phyloP scores from a whole-genome alignment of 495 filamentous ascomycete genomes.

The Penicillium cataractarum region DNA sequence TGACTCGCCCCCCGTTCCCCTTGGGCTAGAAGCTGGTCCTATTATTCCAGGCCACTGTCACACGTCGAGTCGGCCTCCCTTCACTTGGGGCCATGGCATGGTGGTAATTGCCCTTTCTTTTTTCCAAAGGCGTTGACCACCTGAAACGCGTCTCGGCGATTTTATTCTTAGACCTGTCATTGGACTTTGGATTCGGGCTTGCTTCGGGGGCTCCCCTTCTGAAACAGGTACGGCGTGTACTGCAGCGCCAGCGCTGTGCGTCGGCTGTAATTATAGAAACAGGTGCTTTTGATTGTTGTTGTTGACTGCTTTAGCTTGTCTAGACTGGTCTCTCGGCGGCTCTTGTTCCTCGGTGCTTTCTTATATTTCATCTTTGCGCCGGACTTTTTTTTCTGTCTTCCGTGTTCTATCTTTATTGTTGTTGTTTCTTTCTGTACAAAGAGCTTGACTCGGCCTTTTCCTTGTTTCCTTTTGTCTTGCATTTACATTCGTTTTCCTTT shows the following conservation, averaged over 20 bases:
- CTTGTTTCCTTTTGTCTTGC: slow-evolving; percentile 19
- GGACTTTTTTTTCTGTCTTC: slow-evolving; percentile 11
- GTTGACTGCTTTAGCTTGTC: slow-evolving; percentile 13
- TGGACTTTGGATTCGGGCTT: slow-evolving; percentile 1
- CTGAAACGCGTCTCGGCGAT: slow-evolving; percentile 27
- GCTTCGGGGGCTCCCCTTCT: slow-evolving; percentile 8
- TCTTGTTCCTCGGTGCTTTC: background rate
- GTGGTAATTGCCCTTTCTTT: background rate
- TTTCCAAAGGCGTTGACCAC: slow-evolving; percentile 3
- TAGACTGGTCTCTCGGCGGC: slow-evolving; percentile 17
- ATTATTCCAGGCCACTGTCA: slow-evolving; percentile 14
- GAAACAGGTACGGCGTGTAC: slow-evolving; percentile 28
- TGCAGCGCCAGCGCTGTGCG: slow-evolving; percentile 8
- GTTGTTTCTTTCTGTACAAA: background rate
- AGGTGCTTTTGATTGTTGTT: slow-evolving; percentile 7
- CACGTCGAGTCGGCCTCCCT: slow-evolving; percentile 8
- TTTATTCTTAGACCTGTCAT: slow-evolving; percentile 35
- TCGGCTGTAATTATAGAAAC: slow-evolving; percentile 33
- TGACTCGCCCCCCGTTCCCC: background rate
- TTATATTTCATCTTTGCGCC: slow-evolving; percentile 7
- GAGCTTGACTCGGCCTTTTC: slow-evolving; percentile 7
- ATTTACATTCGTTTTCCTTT: slow-evolving; percentile 26
- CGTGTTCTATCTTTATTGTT: slow-evolving; percentile 7
- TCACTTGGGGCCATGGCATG: slow-evolving; percentile 18
- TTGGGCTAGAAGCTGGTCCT: background rate